phyloP scores from a whole-genome alignment of 1,284 basidiomycete genomes.

The Vanrija sp. region DNA sequence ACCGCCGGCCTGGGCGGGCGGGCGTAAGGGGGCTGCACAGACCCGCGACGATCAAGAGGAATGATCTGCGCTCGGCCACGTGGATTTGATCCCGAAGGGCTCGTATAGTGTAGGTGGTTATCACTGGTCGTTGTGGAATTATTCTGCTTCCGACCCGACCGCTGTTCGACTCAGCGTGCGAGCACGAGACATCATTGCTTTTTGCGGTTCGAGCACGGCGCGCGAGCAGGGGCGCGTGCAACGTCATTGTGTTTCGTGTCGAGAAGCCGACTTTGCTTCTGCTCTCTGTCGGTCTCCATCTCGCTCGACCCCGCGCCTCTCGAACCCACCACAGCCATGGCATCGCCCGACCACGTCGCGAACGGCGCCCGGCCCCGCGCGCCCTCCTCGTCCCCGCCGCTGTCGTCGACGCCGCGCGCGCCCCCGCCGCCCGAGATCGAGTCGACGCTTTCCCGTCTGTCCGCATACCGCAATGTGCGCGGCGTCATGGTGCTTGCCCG shows the following conservation, averaged over 20 bases:
- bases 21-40: no score
- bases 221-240: background rate
- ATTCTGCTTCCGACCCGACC: constrained; percentile 2
- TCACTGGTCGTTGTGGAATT: constrained; percentile 3
- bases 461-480: constrained; percentile 75
- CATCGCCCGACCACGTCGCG: background rate
- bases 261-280: no score
- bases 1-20: constrained; percentile 1
- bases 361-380: constrained; percentile 2
- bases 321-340: background rate
- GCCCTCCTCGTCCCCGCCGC: background rate
- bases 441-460: constrained; percentile 68
- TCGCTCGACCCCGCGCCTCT: background rate
- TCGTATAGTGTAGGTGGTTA: constrained; percentile 9
- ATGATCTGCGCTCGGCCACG: no score
- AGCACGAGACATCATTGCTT: background rate
- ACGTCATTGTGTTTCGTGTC: background rate
- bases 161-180: constrained; percentile 19
- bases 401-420: background rate
- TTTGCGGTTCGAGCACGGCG: no score
- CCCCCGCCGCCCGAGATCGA: constrained; percentile 67
- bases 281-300: background rate
- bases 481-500: constrained; percentile 77
- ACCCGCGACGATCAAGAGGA: no score
- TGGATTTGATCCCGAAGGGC: background rate